Conservation (phyloP, 148 eudicot genomes). For the Rheum nobile region DNA sequence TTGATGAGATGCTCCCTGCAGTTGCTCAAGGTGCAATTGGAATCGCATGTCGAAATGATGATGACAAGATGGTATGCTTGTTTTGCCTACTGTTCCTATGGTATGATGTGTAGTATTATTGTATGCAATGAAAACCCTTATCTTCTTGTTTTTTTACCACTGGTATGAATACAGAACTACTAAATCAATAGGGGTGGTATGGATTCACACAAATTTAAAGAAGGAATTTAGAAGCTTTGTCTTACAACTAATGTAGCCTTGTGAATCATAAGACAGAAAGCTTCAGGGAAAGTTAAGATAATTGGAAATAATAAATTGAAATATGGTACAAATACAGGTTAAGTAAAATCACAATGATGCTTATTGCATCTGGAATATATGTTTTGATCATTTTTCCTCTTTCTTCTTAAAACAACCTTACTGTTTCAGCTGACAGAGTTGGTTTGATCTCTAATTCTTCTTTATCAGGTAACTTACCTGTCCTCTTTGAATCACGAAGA, state of each 20-base stretch:
- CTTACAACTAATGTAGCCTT: background rate
- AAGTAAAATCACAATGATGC: background rate
- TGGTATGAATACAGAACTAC: background rate
- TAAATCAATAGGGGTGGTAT: background rate
- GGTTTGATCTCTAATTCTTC: background rate
- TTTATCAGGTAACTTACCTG: slow-evolving; percentile 49
- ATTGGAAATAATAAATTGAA: background rate
- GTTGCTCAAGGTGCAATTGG: slow-evolving; percentile 98
- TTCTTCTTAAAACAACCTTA: background rate
- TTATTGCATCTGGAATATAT: background rate
- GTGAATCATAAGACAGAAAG: background rate
- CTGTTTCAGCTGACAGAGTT: background rate
- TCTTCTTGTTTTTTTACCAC: background rate
- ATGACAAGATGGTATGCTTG: slow-evolving; percentile 65
- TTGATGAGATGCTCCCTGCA: slow-evolving; percentile 98
- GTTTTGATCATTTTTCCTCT: background rate
- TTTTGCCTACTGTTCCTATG: background rate
- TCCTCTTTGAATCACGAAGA: slow-evolving; percentile 88
- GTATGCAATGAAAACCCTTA: background rate
- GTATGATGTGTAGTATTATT: background rate
- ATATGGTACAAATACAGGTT: background rate
- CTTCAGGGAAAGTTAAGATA: background rate
- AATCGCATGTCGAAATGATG: slow-evolving; percentile 76
- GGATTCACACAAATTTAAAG: background rate
- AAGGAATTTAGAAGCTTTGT: background rate